Conservation (phyloP, 2,329 filamentous ascomycete species). For the Erysiphe pulchra region DNA sequence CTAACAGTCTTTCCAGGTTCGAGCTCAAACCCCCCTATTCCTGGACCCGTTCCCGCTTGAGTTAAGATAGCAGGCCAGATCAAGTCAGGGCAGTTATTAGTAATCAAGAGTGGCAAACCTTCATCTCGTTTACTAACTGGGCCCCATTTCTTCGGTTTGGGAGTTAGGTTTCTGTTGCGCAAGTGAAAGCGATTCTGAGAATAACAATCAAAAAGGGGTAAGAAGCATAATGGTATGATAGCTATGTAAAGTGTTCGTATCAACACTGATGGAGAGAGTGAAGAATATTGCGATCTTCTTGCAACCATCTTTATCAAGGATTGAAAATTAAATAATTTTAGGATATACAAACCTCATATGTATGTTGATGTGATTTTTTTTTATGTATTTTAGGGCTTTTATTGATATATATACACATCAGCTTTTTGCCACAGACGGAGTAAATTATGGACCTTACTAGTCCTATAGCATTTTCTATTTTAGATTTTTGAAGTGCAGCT, state of each 20-base stretch:
- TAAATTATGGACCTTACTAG: no score
- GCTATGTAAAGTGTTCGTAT: slow-evolving; percentile 2
- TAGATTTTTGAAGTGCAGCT: no score
- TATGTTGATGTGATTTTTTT: no score
- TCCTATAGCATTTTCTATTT: no score
- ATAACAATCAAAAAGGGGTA: slow-evolving; percentile 4
- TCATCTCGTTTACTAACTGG: slow-evolving; percentile 14
- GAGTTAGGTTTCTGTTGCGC: slow-evolving; percentile 2
- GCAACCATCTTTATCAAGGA: not conserved
- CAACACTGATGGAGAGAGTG: not conserved
- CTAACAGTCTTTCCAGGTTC: slow-evolving; percentile 27
- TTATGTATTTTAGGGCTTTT: no score
- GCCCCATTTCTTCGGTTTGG: slow-evolving; percentile 7
- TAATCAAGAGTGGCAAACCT: slow-evolving; percentile 34
- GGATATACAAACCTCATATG: no score
- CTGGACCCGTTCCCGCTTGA: slow-evolving; percentile 42
- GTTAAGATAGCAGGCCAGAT: slow-evolving; percentile 58
- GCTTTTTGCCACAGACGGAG: no score
- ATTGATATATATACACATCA: no score
- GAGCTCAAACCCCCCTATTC: slow-evolving; percentile 42
- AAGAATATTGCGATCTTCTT: not conserved
- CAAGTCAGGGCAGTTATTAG: slow-evolving; percentile 43
- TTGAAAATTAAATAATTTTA: no score
- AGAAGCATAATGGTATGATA: slow-evolving; percentile 4
- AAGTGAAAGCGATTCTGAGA: slow-evolving; percentile 5